Conservation (phyloP, 2,329 filamentous ascomycete species). For the Penicillium aurantiogriseum region DNA sequence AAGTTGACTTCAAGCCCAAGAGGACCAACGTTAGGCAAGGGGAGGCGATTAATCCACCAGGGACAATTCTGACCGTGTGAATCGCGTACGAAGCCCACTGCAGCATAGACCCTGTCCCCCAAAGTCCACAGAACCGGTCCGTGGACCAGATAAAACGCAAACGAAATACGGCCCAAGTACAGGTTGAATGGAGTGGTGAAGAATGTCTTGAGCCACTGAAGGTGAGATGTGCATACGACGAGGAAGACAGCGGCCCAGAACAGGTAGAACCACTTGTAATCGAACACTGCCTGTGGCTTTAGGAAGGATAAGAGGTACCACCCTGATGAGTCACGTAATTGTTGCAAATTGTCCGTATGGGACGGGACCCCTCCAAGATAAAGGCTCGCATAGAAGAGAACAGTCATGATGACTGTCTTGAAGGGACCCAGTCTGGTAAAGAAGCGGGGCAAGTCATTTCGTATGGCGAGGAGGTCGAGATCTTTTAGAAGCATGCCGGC, state of each 20-base stretch:
- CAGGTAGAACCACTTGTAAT: constrained; percentile 68
- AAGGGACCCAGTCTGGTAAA: constrained; percentile 48
- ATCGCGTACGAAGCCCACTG: constrained; percentile 55
- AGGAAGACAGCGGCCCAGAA: constrained; percentile 60
- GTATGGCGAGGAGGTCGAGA: constrained; percentile 55
- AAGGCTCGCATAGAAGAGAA: constrained; percentile 53
- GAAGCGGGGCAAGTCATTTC: constrained; percentile 52
- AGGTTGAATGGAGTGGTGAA: constrained; percentile 61
- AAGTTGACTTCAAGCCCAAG: constrained; percentile 62
- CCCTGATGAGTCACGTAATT: constrained; percentile 56
- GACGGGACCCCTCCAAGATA: constrained; percentile 63
- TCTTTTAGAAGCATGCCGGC: constrained; percentile 63
- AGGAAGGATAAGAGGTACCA: constrained; percentile 62
- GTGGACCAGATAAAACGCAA: constrained; percentile 63
- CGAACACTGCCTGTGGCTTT: constrained; percentile 64
- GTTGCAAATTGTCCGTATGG: constrained; percentile 47
- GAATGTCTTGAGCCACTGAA: constrained; percentile 57
- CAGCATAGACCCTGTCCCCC: constrained; percentile 63
- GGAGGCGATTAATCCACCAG: constrained; percentile 57
- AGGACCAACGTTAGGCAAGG: constrained; percentile 56
- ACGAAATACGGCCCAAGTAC: constrained; percentile 63
- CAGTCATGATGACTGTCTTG: constrained; percentile 54
- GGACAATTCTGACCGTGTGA: constrained; percentile 53
- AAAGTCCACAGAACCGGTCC: constrained; percentile 60
- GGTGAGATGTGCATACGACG: constrained; percentile 56